Base-by-base conservation (phyloP, 1,139 yeast species). In the Lodderomyces jiufengensis region DNA sequence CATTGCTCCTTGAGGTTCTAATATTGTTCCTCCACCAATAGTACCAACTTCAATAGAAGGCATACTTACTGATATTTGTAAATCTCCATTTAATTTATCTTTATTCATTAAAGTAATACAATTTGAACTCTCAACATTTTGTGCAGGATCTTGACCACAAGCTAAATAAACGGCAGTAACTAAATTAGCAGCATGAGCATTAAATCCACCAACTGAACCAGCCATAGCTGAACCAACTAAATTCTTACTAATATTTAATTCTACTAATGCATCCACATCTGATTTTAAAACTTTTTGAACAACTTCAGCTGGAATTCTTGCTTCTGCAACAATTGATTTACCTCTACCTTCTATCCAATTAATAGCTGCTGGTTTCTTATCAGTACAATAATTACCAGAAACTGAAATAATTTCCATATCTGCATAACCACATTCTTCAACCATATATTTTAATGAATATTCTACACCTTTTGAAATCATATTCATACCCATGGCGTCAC, bases 401-500 rank as follows among this genome's bases (percentile, higher is more conserved):
- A 92, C 84, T 2, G 97, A 86, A 38, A 92, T 80, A 39, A 94
- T 77, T 44, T 76, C 79, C 99, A 92, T 92, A 63, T 92, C 98
- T 11, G 76, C 80, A 78, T 92, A 92, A 3, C 97, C 97, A 57
- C 84, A 83, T 51, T 83, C 88, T 53, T 84, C 87, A 33, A 75
- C 78, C 96, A 92, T 88, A 57, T 74, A 79, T 48, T 80, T 80
- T 55, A 92, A 75, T 2, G 96, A 78, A 58, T 70, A 73, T 60
- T 94, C 99, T 36, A 87, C 97, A 60, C 98, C 99, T 64, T 92
- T 92, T 23, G 98, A 92, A 47, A 92, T 94, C 99, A 92, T 94
- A 59, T 92, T 92, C 99, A 92, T 92, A 48, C 98, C 99, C 99
- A 92, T 92, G 13, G 98, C 98, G 69, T 92, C 99, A 61, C 99